A percentile compares a stretch with the other conserved stretches of the same genome.
phyloP scores from a whole-genome alignment of 2,329 filamentous ascomycete species.

The Beauveria bassiana region DNA sequence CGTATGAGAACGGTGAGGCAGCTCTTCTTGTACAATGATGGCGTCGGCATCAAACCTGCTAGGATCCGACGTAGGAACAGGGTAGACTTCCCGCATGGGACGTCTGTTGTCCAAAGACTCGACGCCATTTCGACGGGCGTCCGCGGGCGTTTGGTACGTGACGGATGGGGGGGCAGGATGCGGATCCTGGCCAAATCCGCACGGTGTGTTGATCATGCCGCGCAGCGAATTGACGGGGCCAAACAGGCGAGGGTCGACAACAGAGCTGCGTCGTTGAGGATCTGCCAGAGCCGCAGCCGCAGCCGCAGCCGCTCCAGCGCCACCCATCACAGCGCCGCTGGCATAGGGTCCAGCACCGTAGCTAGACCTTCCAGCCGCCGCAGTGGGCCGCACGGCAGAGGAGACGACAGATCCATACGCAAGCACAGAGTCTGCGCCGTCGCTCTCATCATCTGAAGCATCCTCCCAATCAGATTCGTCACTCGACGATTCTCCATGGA shows the following conservation, averaged over 20 bases:
- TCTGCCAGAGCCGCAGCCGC: conserved; percentile 17
- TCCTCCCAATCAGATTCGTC: conserved; percentile 52
- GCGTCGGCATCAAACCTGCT: conserved; percentile 50
- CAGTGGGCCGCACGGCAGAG: conserved; percentile 17
- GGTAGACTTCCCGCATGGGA: conserved; percentile 55
- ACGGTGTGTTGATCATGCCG: conserved; percentile 46
- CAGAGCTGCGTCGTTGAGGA: conserved; percentile 34
- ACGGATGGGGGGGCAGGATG: conserved; percentile 20
- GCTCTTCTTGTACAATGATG: conserved; percentile 28
- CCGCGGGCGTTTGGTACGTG: conserved; percentile 14
- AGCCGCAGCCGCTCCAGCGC: conserved; percentile 31
- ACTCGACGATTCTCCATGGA: conserved; percentile 27
- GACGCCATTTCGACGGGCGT: conserved; percentile 18
- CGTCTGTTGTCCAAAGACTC: conserved; percentile 16
- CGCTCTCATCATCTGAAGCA: conserved; percentile 41
- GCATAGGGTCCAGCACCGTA: conserved; percentile 23
- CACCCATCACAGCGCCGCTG: conserved; percentile 4
- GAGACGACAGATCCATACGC: conserved; percentile 27
- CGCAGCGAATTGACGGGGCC: conserved; percentile 54
- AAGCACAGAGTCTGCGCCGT: conserved; percentile 32
- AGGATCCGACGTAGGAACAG: conserved; percentile 59
- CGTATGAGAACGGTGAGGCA: conserved; percentile 39
- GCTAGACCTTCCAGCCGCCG: conserved; percentile 13
- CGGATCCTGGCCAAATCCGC: conserved; percentile 40
- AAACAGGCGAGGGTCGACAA: conserved; percentile 52